These are phyloP conservation scores for Venturiaceae sp. DNA, from an alignment of 2,329 filamentous ascomycete species.

Conservation along the genomic window DNA sequence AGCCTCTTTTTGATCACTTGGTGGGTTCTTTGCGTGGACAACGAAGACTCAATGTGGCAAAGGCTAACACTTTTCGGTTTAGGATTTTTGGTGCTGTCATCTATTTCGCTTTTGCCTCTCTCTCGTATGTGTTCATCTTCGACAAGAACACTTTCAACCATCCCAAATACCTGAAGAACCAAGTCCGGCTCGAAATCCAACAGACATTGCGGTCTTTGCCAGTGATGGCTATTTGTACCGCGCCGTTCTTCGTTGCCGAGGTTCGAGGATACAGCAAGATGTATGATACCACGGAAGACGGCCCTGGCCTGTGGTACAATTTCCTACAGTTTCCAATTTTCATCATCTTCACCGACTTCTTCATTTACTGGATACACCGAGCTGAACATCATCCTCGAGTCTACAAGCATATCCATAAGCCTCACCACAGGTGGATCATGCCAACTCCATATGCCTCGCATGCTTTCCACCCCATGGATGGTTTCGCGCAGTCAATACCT, in stretches of 20 bases:
- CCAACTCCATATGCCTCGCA: conserved; percentile 87
- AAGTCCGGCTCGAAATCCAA: conserved; percentile 74
- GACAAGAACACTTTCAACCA: conserved; percentile 84
- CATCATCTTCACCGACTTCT: conserved; percentile 78
- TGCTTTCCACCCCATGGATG: conserved; percentile 91
- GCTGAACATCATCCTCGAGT: conserved; percentile 68
- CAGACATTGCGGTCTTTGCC: conserved; percentile 73
- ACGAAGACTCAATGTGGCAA: not conserved
- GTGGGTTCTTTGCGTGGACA: conserved; percentile 36
- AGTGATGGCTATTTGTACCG: conserved; percentile 71
- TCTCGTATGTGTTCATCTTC: conserved; percentile 84
- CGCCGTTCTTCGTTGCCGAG: conserved; percentile 72
- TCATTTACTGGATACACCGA: conserved; percentile 88
- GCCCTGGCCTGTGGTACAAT: conserved; percentile 70
- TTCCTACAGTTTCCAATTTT: conserved; percentile 79
- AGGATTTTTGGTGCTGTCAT: conserved; percentile 79
- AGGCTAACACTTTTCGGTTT: conserved; percentile 8
- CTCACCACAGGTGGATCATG: conserved; percentile 99
- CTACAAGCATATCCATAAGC: conserved; percentile 90
- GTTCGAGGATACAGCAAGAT: conserved; percentile 78
- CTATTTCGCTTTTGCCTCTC: conserved; percentile 74
- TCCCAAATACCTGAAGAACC: conserved; percentile 91
- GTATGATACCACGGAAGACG: conserved; percentile 70
- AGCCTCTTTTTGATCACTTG: conserved; percentile 80
- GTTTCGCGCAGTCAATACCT: conserved; percentile 77